Base-by-base conservation (phyloP, 805 yeast genomes). In the Lipomyces sp. region DNA sequence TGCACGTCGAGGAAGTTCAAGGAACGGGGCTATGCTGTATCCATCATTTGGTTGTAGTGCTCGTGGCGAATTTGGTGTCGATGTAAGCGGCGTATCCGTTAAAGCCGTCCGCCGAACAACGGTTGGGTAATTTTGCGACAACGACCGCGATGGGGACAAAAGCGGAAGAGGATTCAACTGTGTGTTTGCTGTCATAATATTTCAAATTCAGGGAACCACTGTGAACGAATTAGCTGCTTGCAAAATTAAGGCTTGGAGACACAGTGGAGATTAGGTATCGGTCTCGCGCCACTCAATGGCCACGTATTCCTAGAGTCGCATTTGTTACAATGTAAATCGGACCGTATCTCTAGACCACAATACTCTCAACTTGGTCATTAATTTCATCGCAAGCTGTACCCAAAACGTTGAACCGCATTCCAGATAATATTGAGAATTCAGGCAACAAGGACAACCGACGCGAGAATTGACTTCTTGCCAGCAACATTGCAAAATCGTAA, bases 1-100 rank as follows among this genome's bases (percentile, higher is more conserved):
- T 0, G 93, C 90, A 67, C 91, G 81, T 55, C 89, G 53, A 11
- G 71, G 61, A 15, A 63, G 62, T n/a, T 68, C 71, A 8, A 68
- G 61, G 37, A 51, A 60, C 15, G 71, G 60, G 24, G 71, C 70
- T 24, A 63, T 15, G 18, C 42, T 50, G 34, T 33, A 15, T 13
- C 62, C 64, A 42, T 62, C 69, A 29, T 32, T 29, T 11, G 66
- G 61, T 24, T 59, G 58, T 13, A 63, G 30, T 11, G 50, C 57
- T 15, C 65, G 64, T 32, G 71, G 71, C 51, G 71, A 68, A 53
- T 35, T 68, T 10, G 66, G 63, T 10, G 60, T 58, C 24, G 71
- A 68, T 2, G 70, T 34, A 4, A 68, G 54, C 10, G 71, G 71
- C 5, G 71, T 68, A 34, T 68, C 71, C 7, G 71, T 68, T 24